Base-by-base conservation (phyloP, 2,329 filamentous ascomycete genomes). In the Tolypocladium endophyticum region DNA sequence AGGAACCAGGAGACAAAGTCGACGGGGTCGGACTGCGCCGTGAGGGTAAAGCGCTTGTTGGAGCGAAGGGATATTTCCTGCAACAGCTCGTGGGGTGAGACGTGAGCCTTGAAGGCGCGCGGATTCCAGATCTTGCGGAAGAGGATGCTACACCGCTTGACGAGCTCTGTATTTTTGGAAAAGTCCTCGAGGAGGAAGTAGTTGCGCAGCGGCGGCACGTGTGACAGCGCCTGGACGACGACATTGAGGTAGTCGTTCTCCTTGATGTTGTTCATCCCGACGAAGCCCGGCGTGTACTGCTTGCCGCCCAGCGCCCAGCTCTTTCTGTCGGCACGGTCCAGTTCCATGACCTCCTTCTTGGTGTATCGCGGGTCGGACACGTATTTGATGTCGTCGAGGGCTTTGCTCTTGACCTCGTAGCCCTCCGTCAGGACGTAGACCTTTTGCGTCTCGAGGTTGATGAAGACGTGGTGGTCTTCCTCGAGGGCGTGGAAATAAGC, bases 201-300 rank as follows among this genome's bases (percentile, higher is more conserved):
- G 72, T 97, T 97, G 39, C 94, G 86, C 65, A 99, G 79, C 4
- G 94, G 93, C 25, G 87, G 79, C 33, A 97, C 91, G 73, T 99
- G 94, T 3, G 93, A 87, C 43, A 99, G 81, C 8, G 92, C 88
- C 73, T 99, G 94, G 56, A 96, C 88, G 3, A 97, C 84, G 33
- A 96, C 93, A 71, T 99, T 99, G 70, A 97, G 83, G 76, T 99
- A 99, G 78, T 99, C 94, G 76, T 99, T 99, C 61, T 94, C 91
- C 75, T 99, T 99, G 81, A 99, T 97, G 76, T 99, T 99, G 81
- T 99, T 99, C 90, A 99, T 95, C 65, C 94, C 94, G 62, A 99
- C 91, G 71, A 92, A 99, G 7, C 94, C 93, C 25, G 94, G 94
- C 65, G 87, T 87, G 75, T 99, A 99, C 71, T 89, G 86, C 73